A percentile compares a stretch with the other conserved stretches of the same genome.
These are phyloP conservation scores for Aspergillus pseudoterreus DNA, from an alignment of 2,329 filamentous ascomycete genomes.

Conservation along the genomic window DNA sequence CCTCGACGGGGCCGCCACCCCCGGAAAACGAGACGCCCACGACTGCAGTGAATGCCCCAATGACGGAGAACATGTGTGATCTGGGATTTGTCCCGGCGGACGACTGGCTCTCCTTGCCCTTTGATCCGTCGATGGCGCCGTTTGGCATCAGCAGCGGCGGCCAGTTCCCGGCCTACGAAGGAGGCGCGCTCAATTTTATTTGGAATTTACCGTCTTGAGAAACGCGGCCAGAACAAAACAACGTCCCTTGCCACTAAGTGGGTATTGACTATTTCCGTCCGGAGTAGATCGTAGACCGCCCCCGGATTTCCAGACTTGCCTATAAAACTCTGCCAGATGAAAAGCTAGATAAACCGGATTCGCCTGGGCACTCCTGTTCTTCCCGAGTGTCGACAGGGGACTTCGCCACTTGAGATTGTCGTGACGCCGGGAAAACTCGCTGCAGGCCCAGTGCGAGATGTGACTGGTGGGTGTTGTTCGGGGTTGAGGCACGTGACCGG, in stretches of 20 bases:
- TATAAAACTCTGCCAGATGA: not conserved
- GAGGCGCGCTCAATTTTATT: constrained; percentile 40
- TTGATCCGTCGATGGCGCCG: constrained; percentile 43
- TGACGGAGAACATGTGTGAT: constrained; percentile 25
- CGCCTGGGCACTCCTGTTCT: not conserved
- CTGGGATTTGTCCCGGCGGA: constrained; percentile 32
- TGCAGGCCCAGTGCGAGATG: not conserved
- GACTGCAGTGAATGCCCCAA: constrained; percentile 15
- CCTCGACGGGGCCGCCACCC: constrained; percentile 28
- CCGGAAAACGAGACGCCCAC: constrained; percentile 20
- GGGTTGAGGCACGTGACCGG: constrained; percentile 14
- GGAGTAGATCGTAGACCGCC: not conserved
- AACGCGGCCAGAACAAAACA: not conserved
- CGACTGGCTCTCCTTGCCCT: constrained; percentile 42
- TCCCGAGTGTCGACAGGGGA: not conserved
- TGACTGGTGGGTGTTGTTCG: not conserved
- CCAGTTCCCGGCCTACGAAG: constrained; percentile 39
- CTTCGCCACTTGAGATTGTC: not conserved
- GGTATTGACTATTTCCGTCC: not conserved
- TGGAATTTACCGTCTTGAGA: constrained; percentile 40
- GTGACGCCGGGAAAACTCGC: not conserved
- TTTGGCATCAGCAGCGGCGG: constrained; percentile 36
- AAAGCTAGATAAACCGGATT: not conserved
- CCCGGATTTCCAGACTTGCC: not conserved
- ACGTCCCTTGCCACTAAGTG: not conserved